phyloP scores from a whole-genome alignment of 208 protist genomes.

The Endotrypanum monterogeii region DNA sequence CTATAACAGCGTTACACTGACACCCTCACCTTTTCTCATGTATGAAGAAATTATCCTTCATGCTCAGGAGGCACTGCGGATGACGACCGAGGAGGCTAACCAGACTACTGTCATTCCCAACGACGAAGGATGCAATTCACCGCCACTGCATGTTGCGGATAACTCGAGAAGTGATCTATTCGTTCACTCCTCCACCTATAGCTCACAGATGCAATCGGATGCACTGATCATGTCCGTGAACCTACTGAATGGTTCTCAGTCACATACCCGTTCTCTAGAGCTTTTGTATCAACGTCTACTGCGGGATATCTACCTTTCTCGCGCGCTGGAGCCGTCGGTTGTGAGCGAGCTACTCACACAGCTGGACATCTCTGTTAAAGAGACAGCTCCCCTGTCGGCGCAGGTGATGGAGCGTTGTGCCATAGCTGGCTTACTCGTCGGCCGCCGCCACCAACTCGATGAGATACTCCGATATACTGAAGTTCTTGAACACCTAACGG shows the following conservation, averaged over 20 bases:
- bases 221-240: conserved; percentile 36
- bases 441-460: conserved; percentile 45
- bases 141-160: conserved; percentile 8
- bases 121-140: conserved; percentile 12
- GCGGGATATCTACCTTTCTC: conserved; percentile 37
- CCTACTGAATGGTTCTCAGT: conserved; percentile 26
- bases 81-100: conserved; percentile 25
- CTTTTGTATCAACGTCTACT: conserved; percentile 33
- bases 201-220: conserved; percentile 32
- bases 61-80: conserved; percentile 22
- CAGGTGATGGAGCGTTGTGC: conserved; percentile 45
- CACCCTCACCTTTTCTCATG: conserved; percentile 71
- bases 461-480: conserved; percentile 69
- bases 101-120: conserved; percentile 21
- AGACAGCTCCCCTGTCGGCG: conserved; percentile 22
- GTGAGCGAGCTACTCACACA: conserved; percentile 34
- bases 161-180: conserved; percentile 30
- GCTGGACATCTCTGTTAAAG: conserved; percentile 30
- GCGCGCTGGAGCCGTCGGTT: conserved; percentile 22
- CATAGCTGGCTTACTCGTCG: conserved; percentile 65
- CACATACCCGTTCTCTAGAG: conserved; percentile 28
- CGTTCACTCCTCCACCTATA: conserved; percentile 32
- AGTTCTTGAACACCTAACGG: conserved; percentile 54
- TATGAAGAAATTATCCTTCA: conserved; percentile 66
- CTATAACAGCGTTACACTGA: conserved; percentile 40